These are phyloP conservation scores for Neofusicoccum umdonicola DNA, from an alignment of 2,329 filamentous ascomycete species.

Conservation along the genomic window DNA sequence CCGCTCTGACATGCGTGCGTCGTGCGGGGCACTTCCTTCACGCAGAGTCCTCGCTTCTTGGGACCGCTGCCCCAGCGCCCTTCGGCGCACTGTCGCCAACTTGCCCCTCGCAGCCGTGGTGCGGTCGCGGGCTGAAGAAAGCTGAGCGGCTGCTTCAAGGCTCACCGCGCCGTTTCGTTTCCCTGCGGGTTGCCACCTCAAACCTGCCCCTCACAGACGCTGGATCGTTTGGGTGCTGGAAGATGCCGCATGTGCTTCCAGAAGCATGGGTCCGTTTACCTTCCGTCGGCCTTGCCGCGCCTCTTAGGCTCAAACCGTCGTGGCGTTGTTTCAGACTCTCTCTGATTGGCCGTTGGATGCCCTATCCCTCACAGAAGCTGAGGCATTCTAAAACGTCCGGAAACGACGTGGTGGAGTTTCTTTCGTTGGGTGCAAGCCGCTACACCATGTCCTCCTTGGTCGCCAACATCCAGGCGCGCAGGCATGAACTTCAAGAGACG, in stretches of 20 bases:
- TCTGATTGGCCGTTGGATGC: background rate
- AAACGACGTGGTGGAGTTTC: slow-evolving; percentile 1
- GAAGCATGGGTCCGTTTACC: background rate
- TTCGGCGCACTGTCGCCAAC: background rate
- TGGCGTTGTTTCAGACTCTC: background rate
- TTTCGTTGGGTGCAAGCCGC: background rate
- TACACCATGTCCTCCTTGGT: background rate
- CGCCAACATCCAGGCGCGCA: background rate
- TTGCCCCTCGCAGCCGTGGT: background rate
- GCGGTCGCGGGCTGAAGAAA: background rate
- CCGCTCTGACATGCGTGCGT: background rate
- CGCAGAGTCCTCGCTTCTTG: background rate
- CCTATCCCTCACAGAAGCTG: slow-evolving; percentile 14
- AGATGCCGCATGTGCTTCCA: background rate
- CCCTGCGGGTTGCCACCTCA: background rate
- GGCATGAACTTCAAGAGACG: background rate
- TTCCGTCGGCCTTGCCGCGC: slow-evolving; percentile 3
- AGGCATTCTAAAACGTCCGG: slow-evolving; percentile 5
- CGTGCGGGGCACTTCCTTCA: background rate
- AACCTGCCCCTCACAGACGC: background rate
- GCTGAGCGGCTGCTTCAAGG: background rate
- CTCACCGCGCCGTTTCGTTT: background rate
- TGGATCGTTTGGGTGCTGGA: background rate
- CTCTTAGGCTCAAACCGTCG: background rate
- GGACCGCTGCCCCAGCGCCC: background rate